phyloP scores from a whole-genome alignment of 176 grass and related monocot species.

The Oryza rufipogon region DNA sequence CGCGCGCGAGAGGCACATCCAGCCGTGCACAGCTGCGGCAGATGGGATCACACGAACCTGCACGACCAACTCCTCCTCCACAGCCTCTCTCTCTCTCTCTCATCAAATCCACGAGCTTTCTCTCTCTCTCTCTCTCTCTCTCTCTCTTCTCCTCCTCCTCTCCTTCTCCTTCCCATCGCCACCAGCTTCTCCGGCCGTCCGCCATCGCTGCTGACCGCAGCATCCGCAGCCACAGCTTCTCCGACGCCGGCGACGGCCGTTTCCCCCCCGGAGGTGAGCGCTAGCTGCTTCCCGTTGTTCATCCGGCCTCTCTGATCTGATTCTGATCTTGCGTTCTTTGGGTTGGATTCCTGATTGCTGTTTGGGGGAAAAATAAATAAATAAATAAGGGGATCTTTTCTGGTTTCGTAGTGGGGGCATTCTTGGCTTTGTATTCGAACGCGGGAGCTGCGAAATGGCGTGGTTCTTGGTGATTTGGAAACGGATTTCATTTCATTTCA shows the following conservation, averaged over 20 bases:
- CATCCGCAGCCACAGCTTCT: neutral
- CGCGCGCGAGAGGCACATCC: neutral
- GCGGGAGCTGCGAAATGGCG: constrained; percentile 28
- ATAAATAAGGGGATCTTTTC: constrained; percentile 11
- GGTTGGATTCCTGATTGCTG: neutral
- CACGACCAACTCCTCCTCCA: neutral
- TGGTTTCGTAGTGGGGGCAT: neutral
- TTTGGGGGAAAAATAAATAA: neutral
- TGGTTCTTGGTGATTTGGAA: neutral
- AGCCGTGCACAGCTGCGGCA: neutral
- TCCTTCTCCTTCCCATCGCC: constrained; percentile 13
- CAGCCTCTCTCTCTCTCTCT: neutral
- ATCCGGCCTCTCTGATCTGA: constrained; percentile 19
- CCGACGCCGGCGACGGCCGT: neutral
- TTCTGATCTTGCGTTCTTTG: constrained; percentile 25
- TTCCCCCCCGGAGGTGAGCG: constrained; percentile 40
- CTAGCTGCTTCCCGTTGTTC: neutral
- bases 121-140: neutral
- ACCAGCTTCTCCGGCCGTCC: constrained; percentile 17
- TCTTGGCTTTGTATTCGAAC: neutral
- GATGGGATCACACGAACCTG: constrained; percentile 52
- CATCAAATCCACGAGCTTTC: constrained; percentile 41
- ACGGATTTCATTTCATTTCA: neutral
- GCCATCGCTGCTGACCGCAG: neutral
- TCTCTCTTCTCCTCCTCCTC: neutral